Evolutionary conservation across 768 basidiomycete genomes (phyloP).

Genomic region (Hortiboletus campestris): DNA sequence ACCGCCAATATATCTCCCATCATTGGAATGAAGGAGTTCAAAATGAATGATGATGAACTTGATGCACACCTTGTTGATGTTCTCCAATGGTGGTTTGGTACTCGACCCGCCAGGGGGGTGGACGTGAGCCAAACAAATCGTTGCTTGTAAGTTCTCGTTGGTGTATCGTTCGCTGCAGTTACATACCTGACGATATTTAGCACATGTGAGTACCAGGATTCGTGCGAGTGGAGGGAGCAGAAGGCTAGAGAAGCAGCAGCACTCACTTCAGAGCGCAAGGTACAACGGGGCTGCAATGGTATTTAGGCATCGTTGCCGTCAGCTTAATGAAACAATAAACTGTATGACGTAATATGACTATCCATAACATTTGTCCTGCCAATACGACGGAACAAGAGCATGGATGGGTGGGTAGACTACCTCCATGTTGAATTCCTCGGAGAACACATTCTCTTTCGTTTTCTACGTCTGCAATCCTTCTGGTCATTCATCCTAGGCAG

Average conservation of each 20-base stretch:
- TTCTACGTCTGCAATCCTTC: conserved; percentile 45
- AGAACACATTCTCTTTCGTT: conserved; percentile 45
- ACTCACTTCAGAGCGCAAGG: background rate
- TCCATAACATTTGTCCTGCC: background rate
- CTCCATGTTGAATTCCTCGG: conserved; percentile 42
- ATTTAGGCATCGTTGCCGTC: background rate
- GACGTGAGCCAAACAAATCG: conserved; percentile 53
- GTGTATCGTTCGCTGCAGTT: background rate
- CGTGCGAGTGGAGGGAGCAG: conserved; percentile 75
- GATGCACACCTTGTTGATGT: conserved; percentile 51
- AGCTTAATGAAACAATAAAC: background rate
- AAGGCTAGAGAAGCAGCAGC: conserved; percentile 41
- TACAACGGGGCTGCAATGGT: background rate
- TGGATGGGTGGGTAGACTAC: conserved; percentile 50
- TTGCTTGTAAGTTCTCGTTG: conserved; percentile 55
- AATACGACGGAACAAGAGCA: conserved; percentile 10
- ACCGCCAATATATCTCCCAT: conserved; percentile 35
- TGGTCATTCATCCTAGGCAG: conserved; percentile 47
- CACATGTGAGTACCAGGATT: conserved; percentile 68
- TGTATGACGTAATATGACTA: conserved; percentile 12
- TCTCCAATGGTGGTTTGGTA: conserved; percentile 75
- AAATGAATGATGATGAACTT: conserved; percentile 51
- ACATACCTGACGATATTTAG: conserved; percentile 32
- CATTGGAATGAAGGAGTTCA: conserved; percentile 65
- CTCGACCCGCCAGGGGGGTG: conserved; percentile 70